Evolutionary conservation across 441 rosid genomes (phyloP), one percentile per base, ranked within the genome.

Genomic region (Kokia cookei): DNA sequence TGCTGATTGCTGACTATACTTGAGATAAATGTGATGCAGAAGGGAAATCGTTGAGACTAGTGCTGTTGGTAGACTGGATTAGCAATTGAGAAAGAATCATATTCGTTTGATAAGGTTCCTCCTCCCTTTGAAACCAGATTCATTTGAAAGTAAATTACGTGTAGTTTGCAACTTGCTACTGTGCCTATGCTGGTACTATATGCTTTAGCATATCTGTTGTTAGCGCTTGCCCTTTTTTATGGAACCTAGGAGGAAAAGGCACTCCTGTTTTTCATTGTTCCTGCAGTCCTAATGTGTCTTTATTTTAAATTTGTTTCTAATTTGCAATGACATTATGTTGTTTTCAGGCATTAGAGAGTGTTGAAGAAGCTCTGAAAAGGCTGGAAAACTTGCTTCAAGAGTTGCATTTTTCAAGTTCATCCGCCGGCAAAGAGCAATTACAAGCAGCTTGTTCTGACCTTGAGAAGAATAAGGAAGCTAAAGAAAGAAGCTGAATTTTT

Each of bases 401-500:
- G 83, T 82, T 91, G 84, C 92, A 90, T 76, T 84, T 88, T 58
- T 88, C 98, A 75, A 91, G 91, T 82, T 87, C 98, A 73, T 79
- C 75, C 77, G 86, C 93, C 74, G 96, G 98, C 82, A 96, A 91
- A 80, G 97, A 92, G 84, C 91, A 93, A 80, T 73, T 96, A 75
- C 83, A 93, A 85, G 99, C 97, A 69, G 99, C 99, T 76, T 93
- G 98, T 83, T 91, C 96, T 80, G 98, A 96, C 88, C 97, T 96
- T 75, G 97, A 96, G 86, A n/a, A 94, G 86, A 76, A 92, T 96
- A 77, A 87, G 99, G 85, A 96, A 91, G 87, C 98, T 96, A 19
- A 96, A 93, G 88, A 94, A 96, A 84, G 99, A 96, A 87, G 98
- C 99, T 74, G 98, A 91, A 75, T 96, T 96, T 89, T 89, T 96